Evolutionary conservation across 495 filamentous ascomycete species (phyloP).

Genomic region (Saxispiralis lemnorum): DNA sequence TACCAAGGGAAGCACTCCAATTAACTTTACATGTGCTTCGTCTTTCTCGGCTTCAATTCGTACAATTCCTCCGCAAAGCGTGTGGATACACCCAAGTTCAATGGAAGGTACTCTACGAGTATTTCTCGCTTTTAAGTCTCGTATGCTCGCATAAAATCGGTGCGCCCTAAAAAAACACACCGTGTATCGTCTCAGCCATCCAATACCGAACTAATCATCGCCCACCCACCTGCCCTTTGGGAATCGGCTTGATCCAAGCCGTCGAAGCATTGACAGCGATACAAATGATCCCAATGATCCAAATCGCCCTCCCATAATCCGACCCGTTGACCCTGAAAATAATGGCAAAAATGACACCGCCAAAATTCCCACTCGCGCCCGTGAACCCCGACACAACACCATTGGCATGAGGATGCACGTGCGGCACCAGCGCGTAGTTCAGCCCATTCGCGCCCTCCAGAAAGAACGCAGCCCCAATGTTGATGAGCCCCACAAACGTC

Average conservation of each 20-base stretch:
- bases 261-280: slow-evolving; percentile 21
- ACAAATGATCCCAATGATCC: slow-evolving; percentile 23
- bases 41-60: too few relatives aligned
- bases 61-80: too few relatives aligned
- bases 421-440: slow-evolving; percentile 23
- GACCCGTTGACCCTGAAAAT: slow-evolving; percentile 22
- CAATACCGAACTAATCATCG: too few relatives aligned
- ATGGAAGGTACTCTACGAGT: too few relatives aligned
- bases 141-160: too few relatives aligned
- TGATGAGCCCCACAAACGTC: slow-evolving; percentile 21
- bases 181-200: too few relatives aligned
- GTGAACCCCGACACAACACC: slow-evolving; percentile 24
- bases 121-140: too few relatives aligned
- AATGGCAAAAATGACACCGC: slow-evolving; percentile 25
- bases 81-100: too few relatives aligned
- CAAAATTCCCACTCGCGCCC: slow-evolving; percentile 25
- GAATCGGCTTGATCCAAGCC: slow-evolving; percentile 24
- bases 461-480: slow-evolving; percentile 21
- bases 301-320: slow-evolving; percentile 21
- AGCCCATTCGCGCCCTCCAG: slow-evolving; percentile 24
- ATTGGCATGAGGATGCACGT: slow-evolving; percentile 25
- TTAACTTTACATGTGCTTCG: too few relatives aligned
- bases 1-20: too few relatives aligned
- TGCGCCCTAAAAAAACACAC: too few relatives aligned
- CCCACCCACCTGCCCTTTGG: slow-evolving; percentile 23